These are phyloP conservation scores for Russula earlei DNA, from an alignment of 768 basidiomycete genomes.

Conservation along the genomic window DNA sequence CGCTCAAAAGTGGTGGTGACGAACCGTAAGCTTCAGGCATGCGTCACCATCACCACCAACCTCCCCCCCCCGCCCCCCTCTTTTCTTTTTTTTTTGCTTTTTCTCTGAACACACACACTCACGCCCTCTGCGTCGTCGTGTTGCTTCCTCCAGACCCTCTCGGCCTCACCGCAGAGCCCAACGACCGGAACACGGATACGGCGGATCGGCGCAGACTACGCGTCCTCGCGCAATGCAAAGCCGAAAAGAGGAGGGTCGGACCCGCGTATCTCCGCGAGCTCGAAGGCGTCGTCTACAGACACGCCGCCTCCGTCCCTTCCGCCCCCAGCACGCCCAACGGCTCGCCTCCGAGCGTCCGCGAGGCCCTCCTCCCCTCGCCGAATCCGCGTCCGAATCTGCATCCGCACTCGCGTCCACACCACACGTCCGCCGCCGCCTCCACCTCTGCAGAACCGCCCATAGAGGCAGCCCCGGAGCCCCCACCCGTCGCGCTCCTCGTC, in stretches of 20 bases:
- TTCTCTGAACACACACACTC: no score
- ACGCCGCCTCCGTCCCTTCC: slow-evolving; percentile 19
- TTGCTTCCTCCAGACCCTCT: slow-evolving; percentile 2
- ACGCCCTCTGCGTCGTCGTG: no score
- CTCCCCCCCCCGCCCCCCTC: no score
- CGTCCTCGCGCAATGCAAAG: slow-evolving; percentile 85
- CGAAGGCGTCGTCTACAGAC: slow-evolving; percentile 73
- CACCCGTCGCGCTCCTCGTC: slow-evolving; percentile 63
- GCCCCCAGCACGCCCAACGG: not conserved
- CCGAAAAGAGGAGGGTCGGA: slow-evolving; percentile 70
- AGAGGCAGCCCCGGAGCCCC: slow-evolving; percentile 11
- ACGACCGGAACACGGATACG: not conserved
- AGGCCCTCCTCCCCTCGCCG: not conserved
- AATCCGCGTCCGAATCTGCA: not conserved
- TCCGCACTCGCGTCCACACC: no score
- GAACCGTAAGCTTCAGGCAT: no score
- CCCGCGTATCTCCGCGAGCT: slow-evolving; percentile 81
- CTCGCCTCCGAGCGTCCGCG: slow-evolving; percentile 1
- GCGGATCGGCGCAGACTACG: slow-evolving; percentile 46
- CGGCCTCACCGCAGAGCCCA: not conserved
- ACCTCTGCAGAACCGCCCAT: no score
- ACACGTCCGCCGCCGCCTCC: not conserved
- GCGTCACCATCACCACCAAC: no score
- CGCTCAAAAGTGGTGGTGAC: no score
- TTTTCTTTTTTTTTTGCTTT: no score